Evolutionary conservation across 306 rosid species (phyloP).

Genomic region (Glycyrrhiza uralensis): DNA sequence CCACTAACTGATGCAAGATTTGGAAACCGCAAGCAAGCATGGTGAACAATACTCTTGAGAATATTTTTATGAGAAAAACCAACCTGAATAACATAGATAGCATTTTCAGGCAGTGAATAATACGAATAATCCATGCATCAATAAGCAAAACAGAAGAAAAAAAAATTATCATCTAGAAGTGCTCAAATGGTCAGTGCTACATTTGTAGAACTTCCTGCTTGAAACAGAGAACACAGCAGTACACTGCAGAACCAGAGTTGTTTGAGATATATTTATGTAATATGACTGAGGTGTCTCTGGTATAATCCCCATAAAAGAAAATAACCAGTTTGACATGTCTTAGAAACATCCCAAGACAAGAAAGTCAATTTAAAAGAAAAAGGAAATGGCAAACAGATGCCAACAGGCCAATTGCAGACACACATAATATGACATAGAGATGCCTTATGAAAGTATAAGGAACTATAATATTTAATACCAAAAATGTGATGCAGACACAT

Average conservation of each 20-base stretch:
- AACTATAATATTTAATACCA: background rate
- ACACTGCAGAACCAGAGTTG: background rate
- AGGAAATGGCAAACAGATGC: background rate
- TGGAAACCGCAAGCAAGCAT: conserved; percentile 79
- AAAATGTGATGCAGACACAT: conserved; percentile 1
- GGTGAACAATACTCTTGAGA: conserved; percentile 74
- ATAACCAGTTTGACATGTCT: background rate
- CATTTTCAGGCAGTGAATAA: background rate
- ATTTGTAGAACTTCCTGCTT: background rate
- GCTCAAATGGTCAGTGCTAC: background rate
- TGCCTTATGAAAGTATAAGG: background rate
- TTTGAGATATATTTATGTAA: background rate
- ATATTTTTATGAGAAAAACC: conserved; percentile 94
- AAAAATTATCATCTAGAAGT: conserved; percentile 7
- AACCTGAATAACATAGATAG: conserved; percentile 53
- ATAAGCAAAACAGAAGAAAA: background rate
- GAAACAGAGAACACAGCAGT: background rate
- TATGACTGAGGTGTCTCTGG: background rate
- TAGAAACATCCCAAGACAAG: background rate
- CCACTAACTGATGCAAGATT: conserved; percentile 53
- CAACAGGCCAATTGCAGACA: background rate
- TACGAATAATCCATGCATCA: conserved; percentile 3
- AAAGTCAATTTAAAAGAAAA: background rate
- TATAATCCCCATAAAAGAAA: conserved; percentile 1
- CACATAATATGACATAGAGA: background rate